Conservation (phyloP, 2,329 filamentous ascomycete genomes). For the Alternaria consortialis region DNA sequence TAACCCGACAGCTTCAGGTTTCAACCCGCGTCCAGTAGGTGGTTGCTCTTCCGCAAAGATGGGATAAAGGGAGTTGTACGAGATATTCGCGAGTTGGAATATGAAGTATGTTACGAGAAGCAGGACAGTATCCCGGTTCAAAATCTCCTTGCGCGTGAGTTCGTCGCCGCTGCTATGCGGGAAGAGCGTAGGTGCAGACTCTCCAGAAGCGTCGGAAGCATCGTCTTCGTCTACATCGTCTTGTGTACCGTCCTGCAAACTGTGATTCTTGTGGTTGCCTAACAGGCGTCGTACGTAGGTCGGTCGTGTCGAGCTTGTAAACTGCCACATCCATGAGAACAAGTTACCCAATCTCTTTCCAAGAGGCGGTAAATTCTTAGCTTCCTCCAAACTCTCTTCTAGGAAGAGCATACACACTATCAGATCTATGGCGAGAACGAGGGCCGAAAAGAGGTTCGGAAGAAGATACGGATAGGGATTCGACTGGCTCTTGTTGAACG, state of each 20-base stretch:
- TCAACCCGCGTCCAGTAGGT: conserved; percentile 79
- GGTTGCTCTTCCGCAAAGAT: conserved; percentile 82
- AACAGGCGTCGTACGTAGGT: conserved; percentile 63
- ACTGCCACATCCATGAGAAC: conserved; percentile 76
- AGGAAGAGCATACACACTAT: conserved; percentile 80
- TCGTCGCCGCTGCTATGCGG: conserved; percentile 51
- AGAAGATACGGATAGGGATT: conserved; percentile 81
- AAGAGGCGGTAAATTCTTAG: conserved; percentile 67
- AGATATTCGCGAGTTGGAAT: conserved; percentile 93
- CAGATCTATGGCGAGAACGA: conserved; percentile 75
- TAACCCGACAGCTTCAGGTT: conserved; percentile 82
- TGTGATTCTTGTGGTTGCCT: conserved; percentile 34
- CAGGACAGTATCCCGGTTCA: conserved; percentile 82
- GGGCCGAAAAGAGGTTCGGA: conserved; percentile 82
- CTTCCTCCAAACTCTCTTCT: conserved; percentile 82
- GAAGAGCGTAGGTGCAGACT: conserved; percentile 52
- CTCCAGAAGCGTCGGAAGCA: conserved; percentile 46
- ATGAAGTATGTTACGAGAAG: conserved; percentile 87
- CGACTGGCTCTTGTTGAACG: conserved; percentile 60
- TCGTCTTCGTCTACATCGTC: conserved; percentile 57
- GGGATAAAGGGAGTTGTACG: conserved; percentile 93
- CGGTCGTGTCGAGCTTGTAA: conserved; percentile 66
- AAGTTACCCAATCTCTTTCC: conserved; percentile 66
- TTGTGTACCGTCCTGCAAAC: conserved; percentile 46
- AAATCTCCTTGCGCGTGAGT: conserved; percentile 67